Conservation (phyloP, 306 rosid species). For the Lathyrus oleraceus region DNA sequence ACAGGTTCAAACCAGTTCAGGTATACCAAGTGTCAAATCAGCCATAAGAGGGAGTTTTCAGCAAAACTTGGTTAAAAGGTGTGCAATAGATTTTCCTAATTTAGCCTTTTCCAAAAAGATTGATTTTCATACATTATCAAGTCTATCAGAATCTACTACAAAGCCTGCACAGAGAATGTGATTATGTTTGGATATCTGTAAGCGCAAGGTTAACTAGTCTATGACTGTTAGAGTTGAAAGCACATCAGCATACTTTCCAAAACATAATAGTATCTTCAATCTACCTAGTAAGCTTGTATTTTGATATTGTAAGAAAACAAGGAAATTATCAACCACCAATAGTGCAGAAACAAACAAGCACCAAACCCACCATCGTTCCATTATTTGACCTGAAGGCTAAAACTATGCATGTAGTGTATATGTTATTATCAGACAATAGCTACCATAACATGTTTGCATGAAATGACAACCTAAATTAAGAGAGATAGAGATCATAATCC, state of each 20-base stretch:
- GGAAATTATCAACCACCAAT: neutral
- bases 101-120: slow-evolving; percentile 25
- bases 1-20: slow-evolving; percentile 16
- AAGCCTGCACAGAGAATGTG: slow-evolving; percentile 2
- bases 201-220: neutral
- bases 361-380: neutral
- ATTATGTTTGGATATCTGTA: neutral
- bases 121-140: slow-evolving; percentile 7
- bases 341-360: slow-evolving; percentile 9
- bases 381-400: neutral
- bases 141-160: slow-evolving; percentile 2
- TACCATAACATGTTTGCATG: neutral
- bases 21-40: slow-evolving; percentile 21
- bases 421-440: neutral
- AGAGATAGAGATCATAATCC: slow-evolving; percentile 3
- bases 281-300: neutral
- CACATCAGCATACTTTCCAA: neutral
- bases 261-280: neutral
- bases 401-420: neutral
- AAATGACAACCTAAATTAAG: neutral
- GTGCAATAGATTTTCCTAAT: neutral
- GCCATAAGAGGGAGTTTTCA: slow-evolving; percentile 10
- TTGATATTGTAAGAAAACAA: neutral
- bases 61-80: slow-evolving; percentile 2
- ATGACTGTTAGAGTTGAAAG: slow-evolving; percentile 2